Percentiles rank a stretch among this genome's conserved stretches.
Evolutionary conservation across 257 asterid genomes (phyloP).

Genomic region (Salvia rosmarinus): DNA sequence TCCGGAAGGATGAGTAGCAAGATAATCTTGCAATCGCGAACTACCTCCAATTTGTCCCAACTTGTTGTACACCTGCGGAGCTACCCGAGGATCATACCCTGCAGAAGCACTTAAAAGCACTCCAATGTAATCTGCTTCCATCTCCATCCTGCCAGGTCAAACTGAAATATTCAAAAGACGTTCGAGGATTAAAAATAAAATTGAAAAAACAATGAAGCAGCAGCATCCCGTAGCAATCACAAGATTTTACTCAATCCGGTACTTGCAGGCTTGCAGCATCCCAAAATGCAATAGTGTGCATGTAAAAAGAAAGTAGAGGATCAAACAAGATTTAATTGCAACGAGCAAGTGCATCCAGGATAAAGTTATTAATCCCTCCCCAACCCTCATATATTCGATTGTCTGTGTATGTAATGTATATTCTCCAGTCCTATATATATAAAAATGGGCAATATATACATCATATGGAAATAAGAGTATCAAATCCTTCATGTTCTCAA

Average conservation of each 20-base stretch:
- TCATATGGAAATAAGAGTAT: background rate
- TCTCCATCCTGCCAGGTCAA: constrained; percentile 69
- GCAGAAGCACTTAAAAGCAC: constrained; percentile 76
- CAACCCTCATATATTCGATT: no score
- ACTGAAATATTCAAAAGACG: background rate
- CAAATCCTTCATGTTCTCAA: no score
- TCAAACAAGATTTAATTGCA: background rate
- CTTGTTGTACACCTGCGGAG: constrained; percentile 86
- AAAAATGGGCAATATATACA: background rate
- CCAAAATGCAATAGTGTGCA: background rate
- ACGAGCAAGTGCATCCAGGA: background rate
- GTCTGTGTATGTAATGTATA: background rate
- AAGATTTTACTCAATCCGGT: background rate
- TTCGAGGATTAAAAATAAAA: background rate
- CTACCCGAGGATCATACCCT: constrained; percentile 86
- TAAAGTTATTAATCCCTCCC: background rate
- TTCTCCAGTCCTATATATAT: background rate
- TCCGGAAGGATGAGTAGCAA: constrained; percentile 94
- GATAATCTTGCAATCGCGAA: constrained; percentile 52
- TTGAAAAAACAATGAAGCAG: background rate
- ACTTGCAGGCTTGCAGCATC: no score
- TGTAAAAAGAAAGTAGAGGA: background rate
- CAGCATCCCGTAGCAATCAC: background rate
- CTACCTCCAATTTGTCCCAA: constrained; percentile 63
- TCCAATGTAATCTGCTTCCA: constrained; percentile 94